These are phyloP conservation scores for Botrytis elliptica DNA, from an alignment of 2,329 filamentous ascomycete genomes.

Conservation along the genomic window DNA sequence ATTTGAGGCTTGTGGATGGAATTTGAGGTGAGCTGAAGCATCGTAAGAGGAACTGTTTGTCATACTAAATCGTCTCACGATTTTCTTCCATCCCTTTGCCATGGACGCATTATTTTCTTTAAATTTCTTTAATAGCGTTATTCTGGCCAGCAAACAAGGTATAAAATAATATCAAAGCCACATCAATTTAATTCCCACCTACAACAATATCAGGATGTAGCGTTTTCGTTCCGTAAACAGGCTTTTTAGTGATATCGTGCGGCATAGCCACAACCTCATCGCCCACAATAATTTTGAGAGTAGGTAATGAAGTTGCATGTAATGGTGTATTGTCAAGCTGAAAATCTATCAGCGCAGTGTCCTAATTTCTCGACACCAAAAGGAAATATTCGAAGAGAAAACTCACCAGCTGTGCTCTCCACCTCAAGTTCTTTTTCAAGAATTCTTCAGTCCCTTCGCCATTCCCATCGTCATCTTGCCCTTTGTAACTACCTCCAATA, in stretches of 20 bases:
- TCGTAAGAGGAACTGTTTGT: not conserved
- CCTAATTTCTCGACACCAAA: not conserved
- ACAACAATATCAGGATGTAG: constrained; percentile 28
- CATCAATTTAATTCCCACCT: not conserved
- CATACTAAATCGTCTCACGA: not conserved
- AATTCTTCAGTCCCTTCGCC: constrained; percentile 24
- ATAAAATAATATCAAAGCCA: not conserved
- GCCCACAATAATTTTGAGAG: constrained; percentile 28
- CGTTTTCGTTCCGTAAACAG: constrained; percentile 30
- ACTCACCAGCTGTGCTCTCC: constrained; percentile 35
- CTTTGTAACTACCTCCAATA: constrained; percentile 8
- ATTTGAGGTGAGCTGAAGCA: not conserved
- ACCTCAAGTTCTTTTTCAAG: constrained; percentile 31
- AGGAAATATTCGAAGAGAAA: not conserved
- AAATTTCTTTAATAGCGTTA: not conserved
- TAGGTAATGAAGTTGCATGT: constrained; percentile 22
- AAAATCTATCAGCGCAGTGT: not conserved
- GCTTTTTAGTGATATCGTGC: constrained; percentile 26
- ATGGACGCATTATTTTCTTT: not conserved
- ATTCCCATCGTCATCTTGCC: constrained; percentile 24
- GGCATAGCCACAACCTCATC: constrained; percentile 30
- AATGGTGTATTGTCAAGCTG: constrained; percentile 16
- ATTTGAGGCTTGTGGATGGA: not conserved
- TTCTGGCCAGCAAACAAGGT: not conserved
- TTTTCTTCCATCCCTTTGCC: not conserved